Conservation (phyloP, 768 basidiomycete genomes). For the Mycena rosella region DNA sequence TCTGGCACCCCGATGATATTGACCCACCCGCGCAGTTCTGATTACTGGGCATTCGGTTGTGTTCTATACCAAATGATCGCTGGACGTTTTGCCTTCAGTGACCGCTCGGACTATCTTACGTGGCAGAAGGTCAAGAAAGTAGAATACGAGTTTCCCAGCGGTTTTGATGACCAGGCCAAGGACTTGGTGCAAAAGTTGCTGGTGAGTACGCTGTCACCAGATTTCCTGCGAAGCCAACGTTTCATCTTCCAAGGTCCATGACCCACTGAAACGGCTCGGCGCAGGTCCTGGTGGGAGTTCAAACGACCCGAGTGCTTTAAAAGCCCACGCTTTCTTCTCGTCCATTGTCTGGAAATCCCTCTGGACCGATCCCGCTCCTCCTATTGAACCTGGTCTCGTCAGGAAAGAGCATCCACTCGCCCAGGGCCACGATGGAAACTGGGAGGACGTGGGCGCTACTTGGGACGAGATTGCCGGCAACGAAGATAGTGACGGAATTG, state of each 20-base stretch:
- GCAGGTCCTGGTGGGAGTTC: slow-evolving; percentile 55
- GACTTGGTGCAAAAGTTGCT: slow-evolving; percentile 85
- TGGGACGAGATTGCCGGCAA: slow-evolving; percentile 64
- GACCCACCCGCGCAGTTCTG: slow-evolving; percentile 69
- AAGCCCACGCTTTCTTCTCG: slow-evolving; percentile 66
- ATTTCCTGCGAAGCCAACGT: not conserved
- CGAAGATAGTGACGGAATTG: slow-evolving; percentile 63
- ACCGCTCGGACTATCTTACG: slow-evolving; percentile 91
- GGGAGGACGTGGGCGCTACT: slow-evolving; percentile 66
- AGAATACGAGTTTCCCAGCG: slow-evolving; percentile 89
- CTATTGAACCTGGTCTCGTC: slow-evolving; percentile 65
- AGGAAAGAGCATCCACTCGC: slow-evolving; percentile 56
- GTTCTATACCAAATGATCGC: slow-evolving; percentile 94
- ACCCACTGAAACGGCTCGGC: slow-evolving; percentile 65
- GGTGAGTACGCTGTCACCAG: slow-evolving; percentile 52
- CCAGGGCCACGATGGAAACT: slow-evolving; percentile 51
- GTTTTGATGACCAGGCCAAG: slow-evolving; percentile 84
- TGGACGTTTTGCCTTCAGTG: slow-evolving; percentile 93
- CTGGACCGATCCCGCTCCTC: slow-evolving; percentile 68
- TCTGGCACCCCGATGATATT: not conserved
- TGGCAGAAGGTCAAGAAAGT: slow-evolving; percentile 94
- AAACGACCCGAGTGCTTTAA: slow-evolving; percentile 59
- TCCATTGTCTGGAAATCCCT: slow-evolving; percentile 64
- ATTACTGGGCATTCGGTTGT: slow-evolving; percentile 96
- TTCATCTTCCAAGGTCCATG: slow-evolving; percentile 54